Evolutionary conservation across 2,329 filamentous ascomycete genomes (phyloP).

Genomic region (Ophiocordyceps camponoti-saundersi): DNA sequence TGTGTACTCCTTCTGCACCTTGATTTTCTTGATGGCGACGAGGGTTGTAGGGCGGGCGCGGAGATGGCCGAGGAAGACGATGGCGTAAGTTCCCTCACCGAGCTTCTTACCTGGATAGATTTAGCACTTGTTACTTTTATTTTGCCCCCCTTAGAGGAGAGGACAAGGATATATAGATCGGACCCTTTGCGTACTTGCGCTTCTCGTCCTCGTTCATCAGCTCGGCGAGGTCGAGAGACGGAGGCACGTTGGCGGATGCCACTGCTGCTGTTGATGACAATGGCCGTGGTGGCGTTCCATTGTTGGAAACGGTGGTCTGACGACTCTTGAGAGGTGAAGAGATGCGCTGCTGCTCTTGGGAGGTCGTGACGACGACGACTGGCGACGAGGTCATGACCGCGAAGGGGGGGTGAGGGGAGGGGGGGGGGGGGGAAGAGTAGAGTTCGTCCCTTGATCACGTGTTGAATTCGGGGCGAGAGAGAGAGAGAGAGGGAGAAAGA

Average conservation of each 20-base stretch:
- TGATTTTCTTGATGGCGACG: conserved; percentile 91
- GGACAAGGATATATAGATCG: background rate
- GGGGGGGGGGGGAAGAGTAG: no score
- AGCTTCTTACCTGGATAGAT: conserved; percentile 56
- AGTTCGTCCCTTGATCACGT: no score
- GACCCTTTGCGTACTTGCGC: conserved; percentile 74
- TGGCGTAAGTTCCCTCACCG: conserved; percentile 91
- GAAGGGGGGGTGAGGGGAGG: no score
- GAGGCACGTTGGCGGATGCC: conserved; percentile 13
- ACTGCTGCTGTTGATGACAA: conserved; percentile 12
- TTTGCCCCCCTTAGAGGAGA: no score
- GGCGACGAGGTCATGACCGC: conserved; percentile 27
- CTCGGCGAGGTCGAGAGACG: conserved; percentile 48
- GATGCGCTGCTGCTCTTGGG: conserved; percentile 10
- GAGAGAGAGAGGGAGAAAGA: no score
- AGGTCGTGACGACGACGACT: conserved; percentile 14
- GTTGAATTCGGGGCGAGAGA: no score
- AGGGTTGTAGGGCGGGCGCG: conserved; percentile 52
- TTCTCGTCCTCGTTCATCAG: conserved; percentile 70
- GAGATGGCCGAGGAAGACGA: conserved; percentile 80
- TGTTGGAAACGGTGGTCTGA: conserved; percentile 19
- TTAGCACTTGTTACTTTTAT: background rate
- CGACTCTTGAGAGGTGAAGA: conserved; percentile 27
- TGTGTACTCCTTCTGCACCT: conserved; percentile 67
- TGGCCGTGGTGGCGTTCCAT: conserved; percentile 21